Evolutionary conservation across 164 flowering plant genomes (phyloP), one percentile per base, ranked within the genome.

Genomic region (Sedum album): DNA sequence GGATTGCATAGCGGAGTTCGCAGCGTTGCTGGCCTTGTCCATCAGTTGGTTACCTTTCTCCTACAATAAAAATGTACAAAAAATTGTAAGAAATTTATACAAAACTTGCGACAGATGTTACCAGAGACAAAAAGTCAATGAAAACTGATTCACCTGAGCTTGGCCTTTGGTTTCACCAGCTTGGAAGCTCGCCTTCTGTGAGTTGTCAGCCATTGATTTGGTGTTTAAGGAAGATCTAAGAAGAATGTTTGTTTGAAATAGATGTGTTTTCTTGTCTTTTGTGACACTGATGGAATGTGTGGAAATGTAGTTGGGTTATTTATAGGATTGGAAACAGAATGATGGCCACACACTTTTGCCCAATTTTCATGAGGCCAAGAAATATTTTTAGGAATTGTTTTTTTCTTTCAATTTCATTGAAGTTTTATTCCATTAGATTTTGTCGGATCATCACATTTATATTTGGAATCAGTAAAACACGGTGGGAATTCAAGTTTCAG

Each of bases 1-100:
- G 1, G 87, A 75, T 7, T 82, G 86, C 73, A 74, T 77, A 6
- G 84, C 80, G 26, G 86, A 84, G 42, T 84, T 87, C 21, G 86
- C 85, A 25, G 76, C 82, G 65, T 76, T 49, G 60, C 67, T 25
- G 7, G 84, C 88, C 76, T 73, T 80, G 66, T 86, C 88, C 79
- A 76, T 70, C 85, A 82, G 49, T 73, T 68, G 79, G 74, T 70
- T 72, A 9, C 82, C 76, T 76, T 84, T 86, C 68, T 86, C 90
- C 90, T 86, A 31, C 17, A 17, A 4, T 28, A 66, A 20, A 21
- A 41, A 41, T 9, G 0, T n/a, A n/a, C n/a, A n/a, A n/a, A n/a
- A n/a, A n/a, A n/a, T n/a, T n/a, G n/a, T n/a, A n/a, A n/a, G n/a
- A n/a, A n/a, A n/a, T n/a, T n/a, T n/a, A n/a, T n/a, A n/a, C n/a